Percentiles rank a stretch among this genome's conserved stretches.
Evolutionary conservation across 2,329 filamentous ascomycete genomes (phyloP).

Genomic region (Pestalotiopsis sp.): DNA sequence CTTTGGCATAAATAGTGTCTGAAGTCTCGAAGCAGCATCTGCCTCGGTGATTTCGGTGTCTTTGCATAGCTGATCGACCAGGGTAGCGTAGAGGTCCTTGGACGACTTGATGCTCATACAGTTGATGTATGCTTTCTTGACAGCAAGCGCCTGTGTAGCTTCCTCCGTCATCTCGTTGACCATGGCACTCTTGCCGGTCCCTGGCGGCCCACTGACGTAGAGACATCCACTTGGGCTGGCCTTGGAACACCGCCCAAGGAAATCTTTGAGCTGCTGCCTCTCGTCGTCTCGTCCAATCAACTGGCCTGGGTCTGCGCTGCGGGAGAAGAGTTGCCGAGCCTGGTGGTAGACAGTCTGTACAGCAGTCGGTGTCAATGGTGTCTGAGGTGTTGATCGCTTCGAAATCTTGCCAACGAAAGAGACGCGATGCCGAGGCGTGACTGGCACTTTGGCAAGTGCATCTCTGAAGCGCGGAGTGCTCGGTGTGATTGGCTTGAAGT

Average conservation of each 20-base stretch:
- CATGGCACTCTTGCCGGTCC: constrained; percentile 95
- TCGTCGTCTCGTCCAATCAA: constrained; percentile 77
- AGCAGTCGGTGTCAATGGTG: constrained; percentile 69
- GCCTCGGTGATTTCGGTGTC: constrained; percentile 62
- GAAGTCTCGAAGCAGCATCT: constrained; percentile 68
- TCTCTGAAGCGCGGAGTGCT: constrained; percentile 79
- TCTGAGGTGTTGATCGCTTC: constrained; percentile 78
- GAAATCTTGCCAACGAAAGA: constrained; percentile 74
- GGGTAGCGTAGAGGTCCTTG: constrained; percentile 78
- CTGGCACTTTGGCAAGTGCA: constrained; percentile 69
- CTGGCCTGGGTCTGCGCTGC: constrained; percentile 72
- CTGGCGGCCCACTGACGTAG: constrained; percentile 93
- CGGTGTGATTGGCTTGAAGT: constrained; percentile 62
- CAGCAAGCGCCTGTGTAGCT: constrained; percentile 49
- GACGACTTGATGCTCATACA: constrained; percentile 96
- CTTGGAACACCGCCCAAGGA: constrained; percentile 66
- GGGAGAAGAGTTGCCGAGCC: constrained; percentile 84
- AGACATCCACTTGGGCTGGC: constrained; percentile 74
- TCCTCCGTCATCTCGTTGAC: constrained; percentile 75
- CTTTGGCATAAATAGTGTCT: constrained; percentile 70
- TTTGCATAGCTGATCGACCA: constrained; percentile 70
- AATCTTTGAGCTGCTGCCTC: constrained; percentile 65
- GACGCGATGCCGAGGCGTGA: constrained; percentile 83
- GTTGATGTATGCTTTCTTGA: constrained; percentile 83
- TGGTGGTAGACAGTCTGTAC: constrained; percentile 81